These are phyloP conservation scores for Apophysomyces ossiformis DNA, from an alignment of 371 early-diverging fungal genomes.

Conservation along the genomic window DNA sequence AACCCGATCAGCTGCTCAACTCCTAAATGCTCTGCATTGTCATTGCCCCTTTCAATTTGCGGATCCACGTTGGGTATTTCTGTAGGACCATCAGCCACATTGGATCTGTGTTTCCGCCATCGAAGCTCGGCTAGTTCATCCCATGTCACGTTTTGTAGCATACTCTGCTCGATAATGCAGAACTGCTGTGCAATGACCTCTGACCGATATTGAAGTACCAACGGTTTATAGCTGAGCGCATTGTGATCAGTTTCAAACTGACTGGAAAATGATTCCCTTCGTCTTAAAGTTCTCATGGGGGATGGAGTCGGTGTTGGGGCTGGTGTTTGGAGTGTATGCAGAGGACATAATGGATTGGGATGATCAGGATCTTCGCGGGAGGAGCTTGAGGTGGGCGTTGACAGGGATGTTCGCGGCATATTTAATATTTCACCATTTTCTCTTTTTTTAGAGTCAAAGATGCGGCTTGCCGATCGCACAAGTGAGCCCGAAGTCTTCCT, in stretches of 20 bases:
- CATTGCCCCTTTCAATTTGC: not conserved
- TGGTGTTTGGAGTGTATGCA: conserved; percentile 7
- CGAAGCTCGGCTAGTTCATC: conserved; percentile 60
- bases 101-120: conserved; percentile 40
- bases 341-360: conserved; percentile 27
- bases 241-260: not conserved
- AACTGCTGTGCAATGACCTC: conserved; percentile 56
- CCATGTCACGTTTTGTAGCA: conserved; percentile 61
- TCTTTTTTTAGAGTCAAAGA: conserved; percentile 11
- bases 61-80: conserved; percentile 15
- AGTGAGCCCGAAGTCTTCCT: conserved; percentile 2
- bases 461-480: conserved; percentile 7
- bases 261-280: not conserved
- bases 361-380: conserved; percentile 13
- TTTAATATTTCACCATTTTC: not conserved
- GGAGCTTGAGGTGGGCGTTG: conserved; percentile 16
- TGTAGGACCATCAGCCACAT: conserved; percentile 16
- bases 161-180: conserved; percentile 57
- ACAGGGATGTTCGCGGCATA: conserved; percentile 13
- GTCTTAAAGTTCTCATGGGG: not conserved
- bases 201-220: conserved; percentile 44
- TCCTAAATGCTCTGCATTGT: conserved; percentile 20
- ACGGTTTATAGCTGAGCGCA: conserved; percentile 33
- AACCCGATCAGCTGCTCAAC: conserved; percentile 44
- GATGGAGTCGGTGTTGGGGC: not conserved